Percentiles rank a stretch among this genome's conserved stretches.
These are phyloP conservation scores for Saururus chinensis DNA, from an alignment of 164 flowering plant species.

Conservation along the genomic window DNA sequence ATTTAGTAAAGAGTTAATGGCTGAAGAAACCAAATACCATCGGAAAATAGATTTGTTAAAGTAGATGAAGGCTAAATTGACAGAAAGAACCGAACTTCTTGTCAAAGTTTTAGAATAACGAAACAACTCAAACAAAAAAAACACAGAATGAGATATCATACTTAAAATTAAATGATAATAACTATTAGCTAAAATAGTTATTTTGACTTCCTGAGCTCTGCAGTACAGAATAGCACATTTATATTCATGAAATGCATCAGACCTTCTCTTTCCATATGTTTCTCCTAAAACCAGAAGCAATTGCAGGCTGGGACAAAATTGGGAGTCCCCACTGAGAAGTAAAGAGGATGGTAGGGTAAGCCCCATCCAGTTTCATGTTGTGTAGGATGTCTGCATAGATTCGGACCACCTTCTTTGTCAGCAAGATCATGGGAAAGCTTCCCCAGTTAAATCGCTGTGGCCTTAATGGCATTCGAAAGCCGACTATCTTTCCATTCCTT, in stretches of 20 bases:
- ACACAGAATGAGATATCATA: too few species aligned
- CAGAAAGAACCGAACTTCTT: too few species aligned
- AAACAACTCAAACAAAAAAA: too few species aligned
- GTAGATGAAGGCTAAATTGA: too few species aligned
- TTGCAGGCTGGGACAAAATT: conserved; percentile 28
- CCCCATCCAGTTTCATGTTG: conserved; percentile 22
- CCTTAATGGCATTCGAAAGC: conserved; percentile 17
- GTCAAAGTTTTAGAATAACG: too few species aligned
- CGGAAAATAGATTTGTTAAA: too few species aligned
- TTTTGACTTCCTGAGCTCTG: too few species aligned
- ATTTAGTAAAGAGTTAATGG: too few species aligned
- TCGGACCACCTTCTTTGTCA: conserved; percentile 24
- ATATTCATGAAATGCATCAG: background rate
- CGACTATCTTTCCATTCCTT: conserved; percentile 22
- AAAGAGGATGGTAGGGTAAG: conserved; percentile 25
- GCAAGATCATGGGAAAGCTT: conserved; percentile 15
- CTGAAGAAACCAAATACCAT: too few species aligned
- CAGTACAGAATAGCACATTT: too few species aligned
- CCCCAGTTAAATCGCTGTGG: conserved; percentile 27
- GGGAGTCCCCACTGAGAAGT: conserved; percentile 53
- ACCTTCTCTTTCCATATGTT: background rate
- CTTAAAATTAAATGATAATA: too few species aligned
- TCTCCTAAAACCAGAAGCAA: background rate
- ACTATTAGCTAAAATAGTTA: too few species aligned
- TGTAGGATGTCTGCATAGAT: conserved; percentile 19